Conservation (phyloP, 2,329 filamentous ascomycete species). For the Alternaria solani region DNA sequence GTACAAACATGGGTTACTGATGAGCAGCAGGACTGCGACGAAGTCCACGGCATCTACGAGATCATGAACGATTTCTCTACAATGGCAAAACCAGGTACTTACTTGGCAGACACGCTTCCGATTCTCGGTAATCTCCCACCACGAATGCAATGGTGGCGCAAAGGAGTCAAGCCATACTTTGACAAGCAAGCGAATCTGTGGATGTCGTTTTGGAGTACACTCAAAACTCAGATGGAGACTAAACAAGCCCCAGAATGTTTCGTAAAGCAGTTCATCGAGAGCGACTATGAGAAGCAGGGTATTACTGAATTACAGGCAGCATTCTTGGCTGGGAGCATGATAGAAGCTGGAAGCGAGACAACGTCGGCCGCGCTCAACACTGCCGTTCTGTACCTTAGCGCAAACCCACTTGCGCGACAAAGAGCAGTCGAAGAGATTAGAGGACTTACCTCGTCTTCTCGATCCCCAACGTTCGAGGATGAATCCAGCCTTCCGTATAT, state of each 20-base stretch:
- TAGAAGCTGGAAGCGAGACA: slow-evolving; percentile 54
- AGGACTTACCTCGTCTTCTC: slow-evolving; percentile 21
- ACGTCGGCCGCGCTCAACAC: slow-evolving; percentile 50
- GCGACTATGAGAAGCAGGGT: slow-evolving; percentile 49
- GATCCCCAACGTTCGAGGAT: slow-evolving; percentile 54
- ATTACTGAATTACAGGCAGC: slow-evolving; percentile 48
- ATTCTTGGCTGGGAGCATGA: slow-evolving; percentile 46
- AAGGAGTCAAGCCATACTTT: slow-evolving; percentile 36
- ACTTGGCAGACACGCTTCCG: slow-evolving; percentile 44
- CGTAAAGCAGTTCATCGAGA: slow-evolving; percentile 46
- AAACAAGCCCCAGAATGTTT: slow-evolving; percentile 48
- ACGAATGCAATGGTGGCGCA: slow-evolving; percentile 44
- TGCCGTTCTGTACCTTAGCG: slow-evolving; percentile 41
- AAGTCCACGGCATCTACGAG: slow-evolving; percentile 43
- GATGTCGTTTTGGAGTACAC: slow-evolving; percentile 42
- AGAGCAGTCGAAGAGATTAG: slow-evolving; percentile 37
- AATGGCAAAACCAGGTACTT: slow-evolving; percentile 39
- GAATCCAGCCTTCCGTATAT: slow-evolving; percentile 53
- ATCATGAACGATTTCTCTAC: slow-evolving; percentile 49
- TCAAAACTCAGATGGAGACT: slow-evolving; percentile 43
- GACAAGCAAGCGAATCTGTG: slow-evolving; percentile 45
- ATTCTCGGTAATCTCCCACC: slow-evolving; percentile 38
- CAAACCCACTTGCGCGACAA: slow-evolving; percentile 26
- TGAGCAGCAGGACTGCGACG: slow-evolving; percentile 36
- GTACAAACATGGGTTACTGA: neutral